phyloP scores from a whole-genome alignment of 371 early-diverging fungal genomes.

The Apophysomyces sp. region DNA sequence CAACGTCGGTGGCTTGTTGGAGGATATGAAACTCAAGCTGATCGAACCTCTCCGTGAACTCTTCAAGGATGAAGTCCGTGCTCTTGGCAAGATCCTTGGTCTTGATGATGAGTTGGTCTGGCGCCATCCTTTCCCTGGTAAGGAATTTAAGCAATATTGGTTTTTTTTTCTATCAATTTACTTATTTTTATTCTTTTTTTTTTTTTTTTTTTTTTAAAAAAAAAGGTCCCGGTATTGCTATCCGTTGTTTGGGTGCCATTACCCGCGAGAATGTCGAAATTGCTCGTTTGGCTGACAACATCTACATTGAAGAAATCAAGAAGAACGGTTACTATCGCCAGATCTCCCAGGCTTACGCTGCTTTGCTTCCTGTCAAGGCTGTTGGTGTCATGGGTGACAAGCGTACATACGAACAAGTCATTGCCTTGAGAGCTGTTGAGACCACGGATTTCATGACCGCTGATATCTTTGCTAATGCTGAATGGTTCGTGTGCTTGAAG shows the following conservation, averaged over 20 bases:
- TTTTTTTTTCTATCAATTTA: too few species aligned
- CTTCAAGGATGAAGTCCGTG: slow-evolving; percentile 98
- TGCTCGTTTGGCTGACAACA: slow-evolving; percentile 92
- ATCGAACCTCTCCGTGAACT: slow-evolving; percentile 97
- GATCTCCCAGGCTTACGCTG: slow-evolving; percentile 97
- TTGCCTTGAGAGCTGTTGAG: slow-evolving; percentile 95
- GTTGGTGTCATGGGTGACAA: slow-evolving; percentile 99
- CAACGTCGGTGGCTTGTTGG: slow-evolving; percentile 96
- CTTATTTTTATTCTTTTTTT: too few species aligned
- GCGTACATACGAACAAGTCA: slow-evolving; percentile 98
- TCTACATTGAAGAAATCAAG: slow-evolving; percentile 98
- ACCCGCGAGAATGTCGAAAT: slow-evolving; percentile 90
- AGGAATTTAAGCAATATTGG: too few species aligned
- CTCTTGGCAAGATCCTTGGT: slow-evolving; percentile 82
- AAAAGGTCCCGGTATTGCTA: slow-evolving; percentile 96
- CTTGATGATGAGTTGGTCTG: slow-evolving; percentile 95
- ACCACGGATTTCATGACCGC: slow-evolving; percentile 98
- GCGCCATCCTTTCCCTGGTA: slow-evolving; percentile 97
- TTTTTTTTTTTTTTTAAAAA: too few species aligned
- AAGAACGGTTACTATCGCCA: slow-evolving; percentile 93
- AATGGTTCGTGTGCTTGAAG: slow-evolving; percentile 70
- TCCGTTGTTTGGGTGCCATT: slow-evolving; percentile 95
- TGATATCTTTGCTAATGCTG: slow-evolving; percentile 77
- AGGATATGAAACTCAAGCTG: slow-evolving; percentile 95
- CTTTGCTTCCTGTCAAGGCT: slow-evolving; percentile 89